A percentile compares a stretch with the other conserved stretches of the same genome.
phyloP scores from a whole-genome alignment of 768 basidiomycete genomes.

The Amanita subjunquillea region DNA sequence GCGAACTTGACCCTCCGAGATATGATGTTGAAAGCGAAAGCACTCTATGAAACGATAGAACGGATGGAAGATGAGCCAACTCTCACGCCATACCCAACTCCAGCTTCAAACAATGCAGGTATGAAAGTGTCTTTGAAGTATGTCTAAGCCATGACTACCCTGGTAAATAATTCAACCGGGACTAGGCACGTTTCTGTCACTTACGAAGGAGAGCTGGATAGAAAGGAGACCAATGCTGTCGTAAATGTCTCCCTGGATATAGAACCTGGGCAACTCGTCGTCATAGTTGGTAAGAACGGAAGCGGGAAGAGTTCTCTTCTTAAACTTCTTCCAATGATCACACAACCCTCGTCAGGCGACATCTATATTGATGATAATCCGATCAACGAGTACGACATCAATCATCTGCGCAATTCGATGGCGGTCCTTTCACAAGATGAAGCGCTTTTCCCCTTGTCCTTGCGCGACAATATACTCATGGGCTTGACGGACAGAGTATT shows the following conservation, averaged over 20 bases:
- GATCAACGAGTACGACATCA: conserved; percentile 23
- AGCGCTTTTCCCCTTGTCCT: conserved; percentile 34
- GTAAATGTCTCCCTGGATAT: conserved; percentile 26
- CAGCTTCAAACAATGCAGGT: conserved; percentile 8
- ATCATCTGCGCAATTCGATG: conserved; percentile 32
- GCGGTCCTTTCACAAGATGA: conserved; percentile 41
- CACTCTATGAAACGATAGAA: conserved; percentile 12
- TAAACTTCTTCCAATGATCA: conserved; percentile 38
- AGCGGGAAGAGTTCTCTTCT: conserved; percentile 45
- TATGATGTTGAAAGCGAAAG: conserved; percentile 10
- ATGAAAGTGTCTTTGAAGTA: conserved; percentile 18
- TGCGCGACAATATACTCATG: conserved; percentile 29
- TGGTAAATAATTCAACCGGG: conserved; percentile 2
- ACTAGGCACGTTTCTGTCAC: conserved; percentile 11
- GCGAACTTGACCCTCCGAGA: conserved; percentile 6
- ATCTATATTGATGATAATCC: conserved; percentile 33
- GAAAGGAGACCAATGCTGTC: conserved; percentile 19
- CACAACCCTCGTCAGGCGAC: conserved; percentile 32
- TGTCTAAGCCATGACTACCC: not conserved
- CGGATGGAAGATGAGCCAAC: not conserved
- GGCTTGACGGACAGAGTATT: conserved; percentile 12
- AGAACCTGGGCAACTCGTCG: conserved; percentile 33
- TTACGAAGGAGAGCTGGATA: conserved; percentile 2
- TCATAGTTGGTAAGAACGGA: conserved; percentile 51
- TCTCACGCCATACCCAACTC: conserved; percentile 5